A percentile compares a stretch with the other conserved stretches of the same genome.
These are phyloP conservation scores for Cymbopogon citratus DNA, from an alignment of 176 grass and related monocot genomes.

Conservation along the genomic window DNA sequence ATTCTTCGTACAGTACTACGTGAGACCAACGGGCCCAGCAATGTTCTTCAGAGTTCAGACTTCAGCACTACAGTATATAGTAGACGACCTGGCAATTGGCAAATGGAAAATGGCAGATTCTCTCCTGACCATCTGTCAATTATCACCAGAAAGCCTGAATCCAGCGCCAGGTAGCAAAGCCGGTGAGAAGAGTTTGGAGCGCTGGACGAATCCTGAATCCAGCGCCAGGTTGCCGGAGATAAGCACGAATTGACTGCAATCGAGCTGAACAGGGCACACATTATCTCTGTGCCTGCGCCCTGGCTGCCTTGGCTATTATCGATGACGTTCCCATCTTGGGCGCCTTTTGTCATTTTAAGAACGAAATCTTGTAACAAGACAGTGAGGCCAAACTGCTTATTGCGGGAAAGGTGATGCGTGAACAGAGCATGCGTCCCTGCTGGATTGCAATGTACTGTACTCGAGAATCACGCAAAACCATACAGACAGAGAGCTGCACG, in stretches of 20 bases:
- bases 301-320: background rate
- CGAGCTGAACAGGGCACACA: background rate
- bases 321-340: background rate
- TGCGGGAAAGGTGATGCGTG: background rate
- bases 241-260: background rate
- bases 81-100: background rate
- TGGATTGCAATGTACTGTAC: background rate
- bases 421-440: background rate
- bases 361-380: background rate
- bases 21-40: background rate
- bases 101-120: background rate
- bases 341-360: background rate
- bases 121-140: background rate
- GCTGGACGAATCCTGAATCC: no score
- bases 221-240: background rate
- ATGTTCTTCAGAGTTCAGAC: background rate
- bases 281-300: background rate
- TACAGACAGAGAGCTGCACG: no score
- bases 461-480: no score
- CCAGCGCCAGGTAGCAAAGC: background rate
- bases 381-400: background rate
- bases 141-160: background rate
- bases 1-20: background rate
- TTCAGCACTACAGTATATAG: background rate
- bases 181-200: no score